These are phyloP conservation scores for Tricholoma hemisulphureum DNA, from an alignment of 768 basidiomycete species.

Conservation along the genomic window DNA sequence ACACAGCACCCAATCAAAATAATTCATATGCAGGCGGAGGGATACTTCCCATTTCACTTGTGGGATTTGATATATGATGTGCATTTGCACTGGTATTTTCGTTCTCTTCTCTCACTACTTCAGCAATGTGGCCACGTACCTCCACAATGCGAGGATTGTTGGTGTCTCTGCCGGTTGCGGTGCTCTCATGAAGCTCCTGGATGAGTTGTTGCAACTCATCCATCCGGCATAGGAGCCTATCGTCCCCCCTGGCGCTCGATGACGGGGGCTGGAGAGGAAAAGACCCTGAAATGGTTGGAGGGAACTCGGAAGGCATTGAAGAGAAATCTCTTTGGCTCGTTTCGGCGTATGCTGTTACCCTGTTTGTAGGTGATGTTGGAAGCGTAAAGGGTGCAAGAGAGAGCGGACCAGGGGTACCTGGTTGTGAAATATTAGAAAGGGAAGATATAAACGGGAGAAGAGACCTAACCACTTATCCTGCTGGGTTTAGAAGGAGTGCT, in stretches of 20 bases:
- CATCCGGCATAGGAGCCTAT: neutral
- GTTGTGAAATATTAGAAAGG: neutral
- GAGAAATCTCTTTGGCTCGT: neutral
- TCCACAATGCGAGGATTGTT: neutral
- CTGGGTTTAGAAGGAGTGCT: neutral
- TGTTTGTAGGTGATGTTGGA: neutral
- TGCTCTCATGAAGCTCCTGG: neutral
- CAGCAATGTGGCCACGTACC: neutral
- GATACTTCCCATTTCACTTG: neutral
- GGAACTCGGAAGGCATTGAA: neutral
- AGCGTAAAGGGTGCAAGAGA: neutral
- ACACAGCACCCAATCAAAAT: neutral
- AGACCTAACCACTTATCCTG: neutral
- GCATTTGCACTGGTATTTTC: neutral
- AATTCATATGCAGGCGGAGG: neutral
- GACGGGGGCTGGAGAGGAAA: neutral
- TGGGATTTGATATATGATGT: too few relatives aligned
- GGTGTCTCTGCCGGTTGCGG: neutral
- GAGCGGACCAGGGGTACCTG: neutral
- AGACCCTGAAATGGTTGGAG: neutral
- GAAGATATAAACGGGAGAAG: too few relatives aligned
- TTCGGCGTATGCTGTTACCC: neutral
- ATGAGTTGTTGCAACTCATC: neutral
- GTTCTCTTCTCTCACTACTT: neutral
- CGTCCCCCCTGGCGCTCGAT: neutral